phyloP scores from a whole-genome alignment of 768 basidiomycete genomes.

The Kwoniella pini region DNA sequence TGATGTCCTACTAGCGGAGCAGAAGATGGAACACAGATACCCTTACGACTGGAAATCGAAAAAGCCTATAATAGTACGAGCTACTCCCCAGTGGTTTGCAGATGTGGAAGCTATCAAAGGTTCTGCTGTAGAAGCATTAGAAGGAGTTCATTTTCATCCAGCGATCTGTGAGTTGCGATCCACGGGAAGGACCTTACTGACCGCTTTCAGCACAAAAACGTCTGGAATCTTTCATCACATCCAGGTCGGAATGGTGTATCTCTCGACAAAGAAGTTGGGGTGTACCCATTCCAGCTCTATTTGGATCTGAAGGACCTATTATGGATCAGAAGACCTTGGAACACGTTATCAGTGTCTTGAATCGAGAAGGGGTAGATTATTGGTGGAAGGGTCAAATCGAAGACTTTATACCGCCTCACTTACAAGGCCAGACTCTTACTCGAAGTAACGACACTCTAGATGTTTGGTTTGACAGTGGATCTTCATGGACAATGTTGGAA shows the following conservation, averaged over 20 bases:
- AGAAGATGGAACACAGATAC: slow-evolving; percentile 79
- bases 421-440: slow-evolving; percentile 62
- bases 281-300: slow-evolving; percentile 87
- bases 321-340: slow-evolving; percentile 67
- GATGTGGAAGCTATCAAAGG: slow-evolving; percentile 82
- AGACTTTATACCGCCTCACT: slow-evolving; percentile 72
- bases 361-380: slow-evolving; percentile 69
- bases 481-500: slow-evolving; percentile 76
- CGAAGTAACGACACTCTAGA: slow-evolving; percentile 97
- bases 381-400: slow-evolving; percentile 90
- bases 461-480: slow-evolving; percentile 98
- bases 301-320: slow-evolving; percentile 67
- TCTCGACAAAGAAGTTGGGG: slow-evolving; percentile 98
- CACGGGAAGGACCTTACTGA: slow-evolving; percentile 3
- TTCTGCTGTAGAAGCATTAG: slow-evolving; percentile 68
- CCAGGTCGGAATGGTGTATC: slow-evolving; percentile 97
- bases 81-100: slow-evolving; percentile 97
- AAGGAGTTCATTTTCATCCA: slow-evolving; percentile 74
- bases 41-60: slow-evolving; percentile 98
- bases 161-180: slow-evolving; percentile 62
- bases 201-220: slow-evolving; percentile 69
- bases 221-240: slow-evolving; percentile 79
- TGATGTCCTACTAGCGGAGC: slow-evolving; percentile 64
- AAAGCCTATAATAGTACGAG: slow-evolving; percentile 84
- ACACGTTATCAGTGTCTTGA: slow-evolving; percentile 75